Evolutionary conservation across 2,329 filamentous ascomycete genomes (phyloP).

Genomic region (Colletotrichum tabaci): DNA sequence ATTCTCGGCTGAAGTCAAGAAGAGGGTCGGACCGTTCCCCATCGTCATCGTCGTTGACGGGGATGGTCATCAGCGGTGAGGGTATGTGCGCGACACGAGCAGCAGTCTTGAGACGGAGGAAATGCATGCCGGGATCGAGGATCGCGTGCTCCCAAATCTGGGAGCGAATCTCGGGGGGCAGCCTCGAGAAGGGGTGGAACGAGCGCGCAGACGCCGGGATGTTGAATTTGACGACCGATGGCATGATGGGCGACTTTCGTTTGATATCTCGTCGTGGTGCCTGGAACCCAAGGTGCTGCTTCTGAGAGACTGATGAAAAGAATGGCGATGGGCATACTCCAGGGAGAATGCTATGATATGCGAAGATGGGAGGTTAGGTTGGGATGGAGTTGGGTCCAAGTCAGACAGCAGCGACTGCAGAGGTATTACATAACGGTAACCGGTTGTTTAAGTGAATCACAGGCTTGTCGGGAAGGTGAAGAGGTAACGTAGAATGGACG

Average conservation of each 20-base stretch:
- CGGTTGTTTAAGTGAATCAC: not conserved
- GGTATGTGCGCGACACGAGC: not conserved
- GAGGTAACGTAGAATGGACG: not conserved
- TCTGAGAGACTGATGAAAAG: not conserved
- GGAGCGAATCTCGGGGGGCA: constrained; percentile 54
- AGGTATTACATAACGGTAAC: not conserved
- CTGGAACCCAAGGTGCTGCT: not conserved
- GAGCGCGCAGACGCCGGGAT: constrained; percentile 50
- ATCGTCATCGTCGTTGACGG: constrained; percentile 19
- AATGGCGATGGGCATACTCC: not conserved
- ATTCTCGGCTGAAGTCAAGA: constrained; percentile 46
- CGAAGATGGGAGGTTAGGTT: not conserved
- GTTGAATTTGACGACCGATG: constrained; percentile 48
- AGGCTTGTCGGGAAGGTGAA: too few species aligned
- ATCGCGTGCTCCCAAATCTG: constrained; percentile 53
- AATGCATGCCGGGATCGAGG: constrained; percentile 53
- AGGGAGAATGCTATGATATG: not conserved
- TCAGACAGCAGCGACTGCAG: not conserved
- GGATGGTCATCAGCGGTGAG: not conserved
- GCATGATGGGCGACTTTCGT: constrained; percentile 3
- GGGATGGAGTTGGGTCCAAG: not conserved
- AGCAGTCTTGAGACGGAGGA: constrained; percentile 45
- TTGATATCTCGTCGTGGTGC: not conserved
- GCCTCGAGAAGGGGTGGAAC: constrained; percentile 50
- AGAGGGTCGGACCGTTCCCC: constrained; percentile 43